Percentiles rank a stretch among this genome's conserved stretches.
These are phyloP conservation scores for Penicillium arizonense DNA, from an alignment of 495 filamentous ascomycete genomes.

Conservation along the genomic window DNA sequence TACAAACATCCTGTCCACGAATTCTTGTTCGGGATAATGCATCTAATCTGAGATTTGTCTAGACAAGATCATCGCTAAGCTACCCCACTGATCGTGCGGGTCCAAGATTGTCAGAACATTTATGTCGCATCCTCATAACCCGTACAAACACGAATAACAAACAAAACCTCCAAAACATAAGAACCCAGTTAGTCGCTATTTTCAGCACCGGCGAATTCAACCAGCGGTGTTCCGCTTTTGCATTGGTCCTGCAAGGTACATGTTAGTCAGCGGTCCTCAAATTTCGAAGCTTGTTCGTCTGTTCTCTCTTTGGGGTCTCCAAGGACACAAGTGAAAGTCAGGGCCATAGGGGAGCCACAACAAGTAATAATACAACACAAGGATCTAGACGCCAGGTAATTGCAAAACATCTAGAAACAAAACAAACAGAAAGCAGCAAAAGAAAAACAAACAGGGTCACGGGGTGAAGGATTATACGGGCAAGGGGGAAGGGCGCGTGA, in stretches of 20 bases:
- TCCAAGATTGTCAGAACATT: too few relatives aligned
- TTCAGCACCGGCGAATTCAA: conserved; percentile 45
- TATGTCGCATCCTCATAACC: too few relatives aligned
- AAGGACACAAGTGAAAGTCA: background rate
- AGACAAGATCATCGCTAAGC: background rate
- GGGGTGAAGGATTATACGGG: background rate
- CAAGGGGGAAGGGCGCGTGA: conserved; percentile 20
- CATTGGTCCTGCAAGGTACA: conserved; percentile 50
- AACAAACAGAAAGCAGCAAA: conserved; percentile 2
- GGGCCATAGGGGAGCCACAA: too few relatives aligned
- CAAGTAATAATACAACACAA: too few relatives aligned
- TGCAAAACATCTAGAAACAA: background rate
- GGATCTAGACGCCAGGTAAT: background rate
- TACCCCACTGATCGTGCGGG: too few relatives aligned
- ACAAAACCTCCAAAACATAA: too few relatives aligned
- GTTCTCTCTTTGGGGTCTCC: too few relatives aligned
- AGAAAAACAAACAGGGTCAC: background rate
- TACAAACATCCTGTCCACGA: too few relatives aligned
- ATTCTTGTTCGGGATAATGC: background rate
- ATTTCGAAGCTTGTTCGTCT: background rate
- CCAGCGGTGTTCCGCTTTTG: conserved; percentile 57
- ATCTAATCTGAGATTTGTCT: background rate
- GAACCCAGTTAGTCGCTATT: background rate
- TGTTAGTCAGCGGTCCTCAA: conserved; percentile 23
- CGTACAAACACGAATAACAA: too few relatives aligned